These are phyloP conservation scores for Aspergillus sp. DNA, from an alignment of 2,329 filamentous ascomycete genomes.

Conservation along the genomic window DNA sequence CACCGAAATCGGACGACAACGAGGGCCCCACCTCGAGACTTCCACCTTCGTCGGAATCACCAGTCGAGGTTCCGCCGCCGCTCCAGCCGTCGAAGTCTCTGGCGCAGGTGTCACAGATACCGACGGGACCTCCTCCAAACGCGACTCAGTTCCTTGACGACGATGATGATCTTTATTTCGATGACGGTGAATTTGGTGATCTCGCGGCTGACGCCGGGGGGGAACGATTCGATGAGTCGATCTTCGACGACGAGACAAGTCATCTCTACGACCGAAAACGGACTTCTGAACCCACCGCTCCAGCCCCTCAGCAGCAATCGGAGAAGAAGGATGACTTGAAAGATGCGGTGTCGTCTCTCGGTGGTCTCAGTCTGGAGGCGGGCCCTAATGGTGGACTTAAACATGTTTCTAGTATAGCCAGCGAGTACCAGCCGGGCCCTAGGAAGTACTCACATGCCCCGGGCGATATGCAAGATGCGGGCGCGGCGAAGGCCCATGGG, in stretches of 20 bases:
- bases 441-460: conserved; percentile 25
- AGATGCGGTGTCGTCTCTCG: conserved; percentile 13
- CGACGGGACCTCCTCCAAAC: background rate
- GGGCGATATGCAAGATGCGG: conserved; percentile 32
- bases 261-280: conserved; percentile 43
- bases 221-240: conserved; percentile 47
- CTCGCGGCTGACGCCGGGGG: conserved; percentile 31
- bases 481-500: conserved; percentile 33
- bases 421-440: conserved; percentile 26
- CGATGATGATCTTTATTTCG: conserved; percentile 47
- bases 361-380: conserved; percentile 8
- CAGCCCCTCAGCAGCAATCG: conserved; percentile 9
- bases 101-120: background rate
- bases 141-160: conserved; percentile 13
- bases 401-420: conserved; percentile 37
- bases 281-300: conserved; percentile 15
- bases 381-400: conserved; percentile 22
- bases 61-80: background rate
- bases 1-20: background rate
- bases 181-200: conserved; percentile 48
- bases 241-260: conserved; percentile 49
- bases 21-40: background rate
- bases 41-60: background rate
- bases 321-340: conserved; percentile 3
- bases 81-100: background rate